Percentiles rank a stretch among this genome's conserved stretches.
phyloP scores from a whole-genome alignment of 306 rosid species.

The Echinosophora koreensis region DNA sequence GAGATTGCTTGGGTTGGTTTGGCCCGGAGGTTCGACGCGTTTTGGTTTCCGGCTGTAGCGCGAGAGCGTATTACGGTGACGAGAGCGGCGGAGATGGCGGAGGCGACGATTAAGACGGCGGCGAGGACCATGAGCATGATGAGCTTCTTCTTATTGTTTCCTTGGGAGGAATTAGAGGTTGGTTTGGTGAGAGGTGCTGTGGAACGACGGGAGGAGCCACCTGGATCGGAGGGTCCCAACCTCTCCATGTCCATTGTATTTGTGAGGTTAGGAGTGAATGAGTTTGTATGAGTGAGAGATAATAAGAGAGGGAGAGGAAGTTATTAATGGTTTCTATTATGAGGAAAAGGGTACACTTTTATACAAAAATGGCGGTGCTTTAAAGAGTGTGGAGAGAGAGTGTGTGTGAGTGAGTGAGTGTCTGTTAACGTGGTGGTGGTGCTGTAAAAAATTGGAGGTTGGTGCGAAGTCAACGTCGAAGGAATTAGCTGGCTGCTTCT shows the following conservation, averaged over 20 bases:
- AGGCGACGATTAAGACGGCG: conserved; percentile 57
- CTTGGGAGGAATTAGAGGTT: not conserved
- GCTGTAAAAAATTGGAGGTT: conserved; percentile 47
- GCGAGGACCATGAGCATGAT: conserved; percentile 63
- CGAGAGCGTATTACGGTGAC: conserved; percentile 49
- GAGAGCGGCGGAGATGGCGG: conserved; percentile 68
- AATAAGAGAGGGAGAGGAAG: not conserved
- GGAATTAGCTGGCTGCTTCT: conserved; percentile 73
- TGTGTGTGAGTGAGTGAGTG: not conserved
- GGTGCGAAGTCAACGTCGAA: conserved; percentile 71
- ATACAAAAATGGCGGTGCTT: not conserved
- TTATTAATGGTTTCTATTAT: conserved; percentile 12
- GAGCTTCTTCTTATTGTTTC: conserved; percentile 45
- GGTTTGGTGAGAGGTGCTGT: conserved; percentile 43
- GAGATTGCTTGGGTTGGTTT: conserved; percentile 91
- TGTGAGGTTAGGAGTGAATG: not conserved
- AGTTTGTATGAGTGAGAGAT: not conserved
- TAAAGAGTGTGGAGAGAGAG: not conserved
- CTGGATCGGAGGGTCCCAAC: conserved; percentile 54
- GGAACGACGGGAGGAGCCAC: conserved; percentile 56
- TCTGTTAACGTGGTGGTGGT: not conserved
- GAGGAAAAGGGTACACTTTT: not conserved
- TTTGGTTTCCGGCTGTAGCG: not conserved
- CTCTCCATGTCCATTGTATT: conserved; percentile 62
- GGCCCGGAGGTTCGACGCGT: conserved; percentile 41